Percentiles rank a stretch among this genome's conserved stretches.
These are phyloP conservation scores for Emergomyces pasteurianus DNA, from an alignment of 2,329 filamentous ascomycete genomes.

Conservation along the genomic window DNA sequence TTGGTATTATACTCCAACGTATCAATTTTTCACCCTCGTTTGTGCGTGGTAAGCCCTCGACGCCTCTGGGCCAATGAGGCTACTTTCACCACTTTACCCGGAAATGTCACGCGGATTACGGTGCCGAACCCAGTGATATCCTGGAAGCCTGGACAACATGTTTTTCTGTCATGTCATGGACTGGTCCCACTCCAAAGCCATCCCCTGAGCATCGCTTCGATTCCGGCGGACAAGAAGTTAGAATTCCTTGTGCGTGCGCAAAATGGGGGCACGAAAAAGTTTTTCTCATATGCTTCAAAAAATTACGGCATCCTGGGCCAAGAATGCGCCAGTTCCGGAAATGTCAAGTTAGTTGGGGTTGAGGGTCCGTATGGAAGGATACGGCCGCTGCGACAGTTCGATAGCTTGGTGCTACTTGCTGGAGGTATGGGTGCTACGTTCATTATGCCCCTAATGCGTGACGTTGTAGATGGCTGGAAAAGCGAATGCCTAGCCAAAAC, in stretches of 20 bases:
- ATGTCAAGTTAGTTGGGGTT: constrained; percentile 33
- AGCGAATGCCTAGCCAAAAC: constrained; percentile 16
- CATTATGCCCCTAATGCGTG: constrained; percentile 43
- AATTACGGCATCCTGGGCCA: constrained; percentile 9
- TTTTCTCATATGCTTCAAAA: constrained; percentile 42
- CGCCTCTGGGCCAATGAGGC: constrained; percentile 31
- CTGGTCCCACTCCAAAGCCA: constrained; percentile 49
- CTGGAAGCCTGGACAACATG: constrained; percentile 53
- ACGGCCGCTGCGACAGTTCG: constrained; percentile 45
- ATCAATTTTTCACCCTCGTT: constrained; percentile 25
- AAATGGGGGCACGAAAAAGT: constrained; percentile 39
- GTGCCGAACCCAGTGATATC: constrained; percentile 43
- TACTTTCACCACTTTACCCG: constrained; percentile 39
- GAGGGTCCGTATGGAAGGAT: constrained; percentile 44
- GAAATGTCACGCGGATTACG: constrained; percentile 45
- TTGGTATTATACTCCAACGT: constrained; percentile 31
- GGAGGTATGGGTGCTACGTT: constrained; percentile 51
- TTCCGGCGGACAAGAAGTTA: constrained; percentile 43
- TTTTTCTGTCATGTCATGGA: constrained; percentile 47
- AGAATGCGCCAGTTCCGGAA: constrained; percentile 10
- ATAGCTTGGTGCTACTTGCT: constrained; percentile 48
- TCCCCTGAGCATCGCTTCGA: constrained; percentile 51
- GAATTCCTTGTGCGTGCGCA: constrained; percentile 46
- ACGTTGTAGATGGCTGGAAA: constrained; percentile 40
- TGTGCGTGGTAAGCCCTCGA: constrained; percentile 5